phyloP scores from a whole-genome alignment of 2,329 filamentous ascomycete species.

The Pleochaeta shiraiana region DNA sequence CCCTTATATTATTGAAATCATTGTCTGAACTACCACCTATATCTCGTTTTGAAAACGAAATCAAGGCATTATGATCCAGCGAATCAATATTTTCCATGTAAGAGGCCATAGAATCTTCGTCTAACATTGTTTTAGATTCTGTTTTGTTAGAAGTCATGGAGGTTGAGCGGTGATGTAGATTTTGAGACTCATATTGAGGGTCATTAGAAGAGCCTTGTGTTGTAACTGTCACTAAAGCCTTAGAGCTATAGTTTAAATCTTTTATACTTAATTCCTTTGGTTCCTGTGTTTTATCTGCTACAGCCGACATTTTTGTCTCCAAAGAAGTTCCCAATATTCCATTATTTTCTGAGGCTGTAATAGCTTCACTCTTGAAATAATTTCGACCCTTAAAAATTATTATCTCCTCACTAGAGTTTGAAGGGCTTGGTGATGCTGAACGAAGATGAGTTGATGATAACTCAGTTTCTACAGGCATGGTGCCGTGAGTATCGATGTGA shows the following conservation, averaged over 20 bases:
- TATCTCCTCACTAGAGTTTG: conserved; percentile 50
- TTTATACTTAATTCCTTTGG: too few relatives aligned
- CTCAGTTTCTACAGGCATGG: conserved; percentile 15
- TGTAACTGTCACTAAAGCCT: too few relatives aligned
- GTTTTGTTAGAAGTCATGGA: conserved; percentile 4
- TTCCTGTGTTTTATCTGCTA: too few relatives aligned
- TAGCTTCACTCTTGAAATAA: too few relatives aligned
- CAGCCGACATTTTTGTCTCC: too few relatives aligned
- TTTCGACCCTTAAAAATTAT: conserved; percentile 41
- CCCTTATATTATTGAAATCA: conserved; percentile 17
- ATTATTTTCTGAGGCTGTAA: too few relatives aligned
- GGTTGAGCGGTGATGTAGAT: too few relatives aligned
- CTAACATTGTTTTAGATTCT: conserved; percentile 6
- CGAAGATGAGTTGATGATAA: conserved; percentile 16
- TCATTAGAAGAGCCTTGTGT: too few relatives aligned
- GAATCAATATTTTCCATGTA: conserved; percentile 20
- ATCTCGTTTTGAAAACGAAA: conserved; percentile 18
- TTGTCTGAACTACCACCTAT: conserved; percentile 25
- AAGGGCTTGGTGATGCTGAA: conserved; percentile 20
- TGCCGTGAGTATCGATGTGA: conserved; percentile 20
- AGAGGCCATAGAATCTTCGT: conserved; percentile 14
- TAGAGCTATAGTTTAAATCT: too few relatives aligned
- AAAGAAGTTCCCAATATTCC: too few relatives aligned
- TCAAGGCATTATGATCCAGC: conserved; percentile 9
- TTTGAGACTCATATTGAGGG: too few relatives aligned